Base-by-base conservation (phyloP, 176 grass and related monocot species). In the Raddia guianensis region DNA sequence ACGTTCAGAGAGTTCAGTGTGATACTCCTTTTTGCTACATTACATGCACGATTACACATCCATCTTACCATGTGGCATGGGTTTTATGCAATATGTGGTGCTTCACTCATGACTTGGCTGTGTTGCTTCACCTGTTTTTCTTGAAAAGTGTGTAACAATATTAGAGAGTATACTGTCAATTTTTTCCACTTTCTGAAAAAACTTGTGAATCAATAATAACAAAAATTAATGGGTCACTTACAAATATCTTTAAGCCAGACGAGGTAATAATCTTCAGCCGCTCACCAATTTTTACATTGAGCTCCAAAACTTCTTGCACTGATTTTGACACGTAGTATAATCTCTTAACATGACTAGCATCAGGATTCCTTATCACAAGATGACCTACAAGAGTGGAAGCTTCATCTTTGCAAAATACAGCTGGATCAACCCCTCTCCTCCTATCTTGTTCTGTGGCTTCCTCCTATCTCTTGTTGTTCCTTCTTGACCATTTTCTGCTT, bases 301-400 rank as follows among this genome's bases (percentile, higher is more conserved):
- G 88, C 62, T 93, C 57, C 35, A 95, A 83, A 74, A 90, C 80
- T 78, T 98, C 88, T 76, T 85, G 86, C 54, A 86, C 96, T 54
- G 96, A 95, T 33, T 91, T 93, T 64, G 92, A 98, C 68, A 98
- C 84, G 7, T 98, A 98, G 83, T 95, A 98, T 80, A 98, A 95
- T 70, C 96, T 91, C 85, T 98, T 98, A 43, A 98, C 90, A 57
- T 91, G 86, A 77, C 72, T 88, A 86, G 84, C 16, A 82, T 98
- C 96, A 80, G 73, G 83, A 69, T 98, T 98, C 73, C 96, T 89
- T 80, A 86, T 91, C 71, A 98, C 90, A 34, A 98, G 92, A 71
- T 93, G 88, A 70, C 84, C 86, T 12, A 83, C 84, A 84, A 98
- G 88, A 98, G 88, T 63, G 88, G 82, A 89, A 98, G 52, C 79